Base-by-base conservation (phyloP, 2,329 filamentous ascomycete genomes). In the Exserohilum turcica region DNA sequence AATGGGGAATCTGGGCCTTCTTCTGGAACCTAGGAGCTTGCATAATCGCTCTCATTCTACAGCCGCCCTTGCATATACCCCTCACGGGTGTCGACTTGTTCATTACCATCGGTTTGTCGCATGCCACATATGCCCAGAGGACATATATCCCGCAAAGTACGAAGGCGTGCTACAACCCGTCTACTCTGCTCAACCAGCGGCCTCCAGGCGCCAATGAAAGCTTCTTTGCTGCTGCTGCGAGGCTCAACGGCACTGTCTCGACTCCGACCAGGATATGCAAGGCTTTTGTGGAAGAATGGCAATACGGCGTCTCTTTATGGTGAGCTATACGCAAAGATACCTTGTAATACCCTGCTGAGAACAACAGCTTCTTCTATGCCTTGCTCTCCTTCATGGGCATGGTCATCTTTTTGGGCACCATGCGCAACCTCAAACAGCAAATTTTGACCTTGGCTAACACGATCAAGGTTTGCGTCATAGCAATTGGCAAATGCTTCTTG, bases 211-310 rank as follows among this genome's bases (percentile, higher is more conserved):
- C 50, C 15, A 66, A 67, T 39, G 66, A 70, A 42, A 69, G 64
- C 51, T 71, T 71, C 45, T 71, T 70, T 31, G 57, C 63, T 15
- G 60, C 60, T 10, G 56, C 61, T 5, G 66, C 59, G 13, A 52
- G 64, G 31, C 57, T 68, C 1, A 69, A 71, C 35, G 48, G 15
- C 2, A 67, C 66, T 6, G 37, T 40, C 2, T 47, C 58, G 2
- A 60, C 45, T 18, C 37, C 61, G 2, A 40, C 48, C 19, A 38
- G 57, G 2, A 66, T 71, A 60, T 71, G 67, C 45, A 40, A 55
- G 29, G 44, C 24, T 29, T 69, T 65, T 31, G 64, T 65, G 9
- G 5, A 56, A 21, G 64, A 68, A 42, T 62, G 61, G 60, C 55
- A 61, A 33, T 66, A 56, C 44, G 65, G 65, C 2, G 28, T 68